Evolutionary conservation across 495 filamentous ascomycete species (phyloP).

Genomic region (Hypomontagnella submonticulosa): DNA sequence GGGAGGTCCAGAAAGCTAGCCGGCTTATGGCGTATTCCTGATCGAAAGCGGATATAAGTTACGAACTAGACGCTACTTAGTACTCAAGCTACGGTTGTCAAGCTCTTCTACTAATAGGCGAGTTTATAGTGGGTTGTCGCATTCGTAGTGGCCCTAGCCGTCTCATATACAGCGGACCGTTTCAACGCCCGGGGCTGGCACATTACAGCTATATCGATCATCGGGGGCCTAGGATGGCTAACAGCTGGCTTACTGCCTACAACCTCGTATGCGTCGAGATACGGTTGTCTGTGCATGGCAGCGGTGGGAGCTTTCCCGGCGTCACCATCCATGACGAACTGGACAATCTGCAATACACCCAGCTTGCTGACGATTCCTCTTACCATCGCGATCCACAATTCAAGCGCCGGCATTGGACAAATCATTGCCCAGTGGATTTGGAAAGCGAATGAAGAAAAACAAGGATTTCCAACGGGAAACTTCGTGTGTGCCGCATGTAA

Average conservation of each 20-base stretch:
- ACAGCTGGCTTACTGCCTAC: constrained; percentile 30
- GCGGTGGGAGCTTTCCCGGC: constrained; percentile 35
- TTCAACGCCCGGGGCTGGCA: constrained; percentile 27
- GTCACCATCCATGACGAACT: constrained; percentile 26
- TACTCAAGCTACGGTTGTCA: background rate
- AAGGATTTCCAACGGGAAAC: constrained; percentile 65
- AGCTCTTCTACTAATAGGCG: background rate
- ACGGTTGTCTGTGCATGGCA: constrained; percentile 34
- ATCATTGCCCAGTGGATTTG: constrained; percentile 60
- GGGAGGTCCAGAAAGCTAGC: too few species aligned
- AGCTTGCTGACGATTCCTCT: constrained; percentile 33
- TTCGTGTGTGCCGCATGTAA: constrained; percentile 62
- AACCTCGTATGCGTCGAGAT: constrained; percentile 29
- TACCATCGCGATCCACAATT: constrained; percentile 36
- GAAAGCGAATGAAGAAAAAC: constrained; percentile 57
- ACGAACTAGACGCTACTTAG: background rate
- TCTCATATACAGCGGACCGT: constrained; percentile 34
- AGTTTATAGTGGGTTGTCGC: constrained; percentile 34
- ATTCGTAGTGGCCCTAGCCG: constrained; percentile 31
- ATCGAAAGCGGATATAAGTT: too few species aligned
- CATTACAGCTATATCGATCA: constrained; percentile 21
- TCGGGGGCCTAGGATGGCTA: constrained; percentile 36
- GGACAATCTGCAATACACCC: constrained; percentile 32
- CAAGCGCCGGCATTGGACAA: constrained; percentile 36
- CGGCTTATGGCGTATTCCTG: too few species aligned